Conservation (phyloP, 1,284 basidiomycete genomes). For the Rhodotorula sp. region DNA sequence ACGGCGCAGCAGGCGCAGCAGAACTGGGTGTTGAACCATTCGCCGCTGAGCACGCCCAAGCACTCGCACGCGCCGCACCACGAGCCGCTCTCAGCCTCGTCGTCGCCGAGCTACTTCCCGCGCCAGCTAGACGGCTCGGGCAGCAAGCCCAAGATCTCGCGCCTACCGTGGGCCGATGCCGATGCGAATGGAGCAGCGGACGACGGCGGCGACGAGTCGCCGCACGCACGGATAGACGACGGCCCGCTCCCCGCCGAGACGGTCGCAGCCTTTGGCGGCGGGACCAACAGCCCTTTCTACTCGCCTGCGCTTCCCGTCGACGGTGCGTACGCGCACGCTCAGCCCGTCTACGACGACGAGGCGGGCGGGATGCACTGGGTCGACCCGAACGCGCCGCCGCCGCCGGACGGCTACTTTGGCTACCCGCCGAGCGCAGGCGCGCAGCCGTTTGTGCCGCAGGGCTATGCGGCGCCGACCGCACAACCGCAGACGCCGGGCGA, state of each 20-base stretch:
- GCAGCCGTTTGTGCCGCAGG: conserved; percentile 10
- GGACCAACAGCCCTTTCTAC: conserved; percentile 17
- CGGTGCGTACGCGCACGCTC: conserved; percentile 3
- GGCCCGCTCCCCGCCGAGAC: conserved; percentile 12
- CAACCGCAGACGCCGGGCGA: background rate
- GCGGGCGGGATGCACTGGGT: conserved; percentile 10
- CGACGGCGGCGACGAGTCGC: conserved; percentile 13
- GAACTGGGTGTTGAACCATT: conserved; percentile 38
- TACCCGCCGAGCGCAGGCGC: background rate
- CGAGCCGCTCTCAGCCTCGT: conserved; percentile 19
- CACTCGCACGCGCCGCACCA: conserved; percentile 14
- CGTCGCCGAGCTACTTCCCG: conserved; percentile 38
- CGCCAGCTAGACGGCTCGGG: conserved; percentile 22
- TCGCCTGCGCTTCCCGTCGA: conserved; percentile 19
- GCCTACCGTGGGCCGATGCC: conserved; percentile 37
- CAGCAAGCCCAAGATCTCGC: conserved; percentile 16
- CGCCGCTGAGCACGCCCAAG: conserved; percentile 45
- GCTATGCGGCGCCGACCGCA: background rate
- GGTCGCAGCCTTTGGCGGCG: conserved; percentile 8
- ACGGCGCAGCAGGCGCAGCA: conserved; percentile 36
- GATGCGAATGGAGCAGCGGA: conserved; percentile 16
- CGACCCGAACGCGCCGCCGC: conserved; percentile 1
- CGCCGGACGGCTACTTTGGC: background rate
- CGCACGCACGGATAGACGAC: conserved; percentile 20
- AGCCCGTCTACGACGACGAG: background rate